Evolutionary conservation across 805 yeast genomes (phyloP).

Genomic region (Yarrowia bubula): DNA sequence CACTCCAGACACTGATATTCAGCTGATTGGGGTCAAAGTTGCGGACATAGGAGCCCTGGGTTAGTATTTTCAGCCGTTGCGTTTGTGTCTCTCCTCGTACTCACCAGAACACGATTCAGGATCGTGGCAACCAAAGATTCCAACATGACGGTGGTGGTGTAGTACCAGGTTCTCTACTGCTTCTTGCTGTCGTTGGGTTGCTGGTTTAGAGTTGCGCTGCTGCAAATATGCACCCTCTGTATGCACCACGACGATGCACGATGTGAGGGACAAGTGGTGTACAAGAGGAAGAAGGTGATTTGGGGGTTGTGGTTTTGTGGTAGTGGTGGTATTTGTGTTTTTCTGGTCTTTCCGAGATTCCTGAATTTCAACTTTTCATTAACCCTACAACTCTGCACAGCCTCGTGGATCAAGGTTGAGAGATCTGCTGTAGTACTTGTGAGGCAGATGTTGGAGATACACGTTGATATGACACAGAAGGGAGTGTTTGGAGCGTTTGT

Average conservation of each 20-base stretch:
- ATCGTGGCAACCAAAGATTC: constrained; percentile 47
- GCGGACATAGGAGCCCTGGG: constrained; percentile 49
- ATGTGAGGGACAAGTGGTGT: neutral
- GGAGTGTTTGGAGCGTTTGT: too few species aligned
- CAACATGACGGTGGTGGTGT: constrained; percentile 37
- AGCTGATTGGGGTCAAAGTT: constrained; percentile 94
- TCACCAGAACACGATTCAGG: constrained; percentile 38
- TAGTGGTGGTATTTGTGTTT: too few species aligned
- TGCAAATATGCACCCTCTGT: neutral
- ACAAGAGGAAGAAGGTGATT: too few species aligned
- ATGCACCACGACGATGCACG: neutral
- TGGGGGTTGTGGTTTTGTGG: too few species aligned
- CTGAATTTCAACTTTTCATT: too few species aligned
- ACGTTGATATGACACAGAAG: too few species aligned
- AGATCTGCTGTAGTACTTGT: too few species aligned
- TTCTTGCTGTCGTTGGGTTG: constrained; percentile 18
- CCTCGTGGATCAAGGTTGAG: constrained; percentile 1
- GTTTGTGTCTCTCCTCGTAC: neutral
- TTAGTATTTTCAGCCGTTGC: neutral
- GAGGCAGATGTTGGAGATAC: too few species aligned
- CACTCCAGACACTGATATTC: constrained; percentile 96
- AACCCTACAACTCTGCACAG: neutral
- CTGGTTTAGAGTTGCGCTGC: constrained; percentile 1
- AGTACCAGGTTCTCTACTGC: neutral
- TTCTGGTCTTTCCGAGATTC: too few species aligned